Evolutionary conservation across 495 filamentous ascomycete genomes (phyloP).

Genomic region (Margaritispora aquatica): DNA sequence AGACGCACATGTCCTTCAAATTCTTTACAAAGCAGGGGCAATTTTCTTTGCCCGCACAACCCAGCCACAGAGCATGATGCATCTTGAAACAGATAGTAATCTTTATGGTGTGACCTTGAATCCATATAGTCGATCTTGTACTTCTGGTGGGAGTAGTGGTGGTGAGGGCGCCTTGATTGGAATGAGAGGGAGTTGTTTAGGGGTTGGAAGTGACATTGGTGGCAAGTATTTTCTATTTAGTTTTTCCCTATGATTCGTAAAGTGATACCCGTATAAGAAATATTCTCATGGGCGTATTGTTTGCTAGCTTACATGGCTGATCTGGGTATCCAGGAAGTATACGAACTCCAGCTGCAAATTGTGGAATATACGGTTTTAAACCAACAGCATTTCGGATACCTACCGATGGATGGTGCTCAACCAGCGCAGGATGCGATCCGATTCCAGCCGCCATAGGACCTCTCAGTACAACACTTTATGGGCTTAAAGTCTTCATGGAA

Average conservation of each 20-base stretch:
- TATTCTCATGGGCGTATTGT: too few relatives aligned
- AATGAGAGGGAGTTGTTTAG: constrained; percentile 46
- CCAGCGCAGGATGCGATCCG: constrained; percentile 17
- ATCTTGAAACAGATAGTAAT: constrained; percentile 21
- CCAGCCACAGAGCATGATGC: constrained; percentile 23
- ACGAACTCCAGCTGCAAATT: constrained; percentile 48
- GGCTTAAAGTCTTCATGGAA: constrained; percentile 35
- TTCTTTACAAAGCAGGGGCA: constrained; percentile 37
- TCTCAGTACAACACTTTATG: constrained; percentile 33
- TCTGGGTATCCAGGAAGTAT: constrained; percentile 9
- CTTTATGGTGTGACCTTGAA: constrained; percentile 38
- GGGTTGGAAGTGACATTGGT: constrained; percentile 55
- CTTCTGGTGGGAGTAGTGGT: constrained; percentile 52
- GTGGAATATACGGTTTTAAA: constrained; percentile 51
- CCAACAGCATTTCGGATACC: constrained; percentile 43
- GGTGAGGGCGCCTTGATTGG: constrained; percentile 53
- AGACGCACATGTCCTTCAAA: constrained; percentile 39
- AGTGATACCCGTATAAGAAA: too few relatives aligned
- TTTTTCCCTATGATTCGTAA: constrained; percentile 13
- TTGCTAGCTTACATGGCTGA: too few relatives aligned
- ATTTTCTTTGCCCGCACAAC: constrained; percentile 51
- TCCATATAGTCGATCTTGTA: constrained; percentile 42
- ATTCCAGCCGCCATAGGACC: constrained; percentile 38
- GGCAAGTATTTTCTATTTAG: constrained; percentile 29
- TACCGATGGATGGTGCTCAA: constrained; percentile 30